Conservation (phyloP, 106 monocot species). For the Allium fistulosum region DNA sequence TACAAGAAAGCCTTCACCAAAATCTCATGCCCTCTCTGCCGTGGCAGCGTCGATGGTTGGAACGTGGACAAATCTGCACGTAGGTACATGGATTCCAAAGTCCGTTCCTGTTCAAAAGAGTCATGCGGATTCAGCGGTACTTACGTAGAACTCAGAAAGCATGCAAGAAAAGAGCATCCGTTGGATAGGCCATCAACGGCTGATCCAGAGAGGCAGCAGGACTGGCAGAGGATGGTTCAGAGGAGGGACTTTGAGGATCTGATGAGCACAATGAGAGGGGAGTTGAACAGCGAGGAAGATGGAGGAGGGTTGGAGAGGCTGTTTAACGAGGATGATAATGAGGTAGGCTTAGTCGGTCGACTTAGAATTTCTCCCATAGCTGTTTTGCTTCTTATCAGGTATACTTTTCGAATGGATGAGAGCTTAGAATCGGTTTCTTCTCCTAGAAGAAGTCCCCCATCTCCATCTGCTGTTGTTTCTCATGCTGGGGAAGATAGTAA, state of each 20-base stretch:
- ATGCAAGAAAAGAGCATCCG: slow-evolving; percentile 76
- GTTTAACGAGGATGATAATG: slow-evolving; percentile 10
- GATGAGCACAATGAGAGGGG: slow-evolving; percentile 55
- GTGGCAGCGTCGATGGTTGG: slow-evolving; percentile 48
- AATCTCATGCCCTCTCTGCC: slow-evolving; percentile 73
- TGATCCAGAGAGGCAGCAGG: slow-evolving; percentile 67
- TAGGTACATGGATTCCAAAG: slow-evolving; percentile 53
- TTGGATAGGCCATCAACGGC: slow-evolving; percentile 46
- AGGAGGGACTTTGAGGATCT: slow-evolving; percentile 68
- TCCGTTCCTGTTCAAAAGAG: slow-evolving; percentile 61
- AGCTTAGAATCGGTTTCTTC: slow-evolving; percentile 3
- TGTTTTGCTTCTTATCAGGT: slow-evolving; percentile 11
- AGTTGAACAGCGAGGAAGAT: slow-evolving; percentile 18
- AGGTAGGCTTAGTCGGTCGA: background rate
- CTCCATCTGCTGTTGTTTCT: too few relatives aligned
- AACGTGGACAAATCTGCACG: slow-evolving; percentile 47
- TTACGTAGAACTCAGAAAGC: slow-evolving; percentile 67
- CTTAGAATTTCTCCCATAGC: slow-evolving; percentile 18
- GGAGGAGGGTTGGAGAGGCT: background rate
- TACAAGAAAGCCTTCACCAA: slow-evolving; percentile 49
- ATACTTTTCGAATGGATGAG: background rate
- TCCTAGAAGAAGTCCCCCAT: too few relatives aligned
- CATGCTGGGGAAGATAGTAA: too few relatives aligned
- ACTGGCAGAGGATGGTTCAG: slow-evolving; percentile 79
- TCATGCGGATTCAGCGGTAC: slow-evolving; percentile 53